Conservation (phyloP, 1,139 yeast species). For the Barnettozyma hawaiiensis region DNA sequence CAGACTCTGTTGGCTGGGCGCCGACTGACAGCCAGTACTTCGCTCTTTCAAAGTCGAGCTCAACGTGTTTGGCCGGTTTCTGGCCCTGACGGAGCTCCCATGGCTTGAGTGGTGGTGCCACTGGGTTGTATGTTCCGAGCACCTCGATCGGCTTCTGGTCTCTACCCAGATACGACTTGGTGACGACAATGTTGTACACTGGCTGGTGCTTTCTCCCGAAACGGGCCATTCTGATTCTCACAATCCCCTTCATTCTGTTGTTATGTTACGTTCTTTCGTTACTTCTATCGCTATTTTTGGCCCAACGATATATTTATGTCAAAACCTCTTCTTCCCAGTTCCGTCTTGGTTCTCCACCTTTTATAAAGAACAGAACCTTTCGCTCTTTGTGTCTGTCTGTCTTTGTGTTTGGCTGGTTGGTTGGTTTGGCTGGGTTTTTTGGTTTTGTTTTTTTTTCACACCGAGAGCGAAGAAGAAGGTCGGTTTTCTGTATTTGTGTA, state of each 20-base stretch:
- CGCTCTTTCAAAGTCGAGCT: constrained; percentile 83
- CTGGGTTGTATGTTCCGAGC: constrained; percentile 87
- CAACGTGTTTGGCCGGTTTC: constrained; percentile 70
- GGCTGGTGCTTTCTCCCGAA: constrained; percentile 90
- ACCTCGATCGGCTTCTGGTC: constrained; percentile 91
- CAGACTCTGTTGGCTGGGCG: constrained; percentile 90
- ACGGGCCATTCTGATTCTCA: constrained; percentile 81
- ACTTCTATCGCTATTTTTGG: too few relatives aligned
- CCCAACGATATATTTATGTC: too few relatives aligned
- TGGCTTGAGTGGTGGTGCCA: constrained; percentile 67
- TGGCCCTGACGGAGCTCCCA: constrained; percentile 54
- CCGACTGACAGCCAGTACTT: constrained; percentile 98
- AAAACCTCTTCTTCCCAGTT: too few relatives aligned
- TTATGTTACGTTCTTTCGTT: too few relatives aligned
- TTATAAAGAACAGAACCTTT: too few relatives aligned
- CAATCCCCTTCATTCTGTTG: constrained; percentile 28
- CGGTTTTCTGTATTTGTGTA: too few relatives aligned
- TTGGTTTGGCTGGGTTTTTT: too few relatives aligned
- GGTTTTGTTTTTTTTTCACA: too few relatives aligned
- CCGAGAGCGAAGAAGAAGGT: too few relatives aligned
- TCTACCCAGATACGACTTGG: constrained; percentile 63
- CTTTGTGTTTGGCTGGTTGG: too few relatives aligned
- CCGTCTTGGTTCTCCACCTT: too few relatives aligned
- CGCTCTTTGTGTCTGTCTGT: too few relatives aligned
- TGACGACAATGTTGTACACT: constrained; percentile 85